Evolutionary conservation across 306 rosid genomes (phyloP), one percentile per base, ranked within the genome.

Genomic region (Corylus americana): DNA sequence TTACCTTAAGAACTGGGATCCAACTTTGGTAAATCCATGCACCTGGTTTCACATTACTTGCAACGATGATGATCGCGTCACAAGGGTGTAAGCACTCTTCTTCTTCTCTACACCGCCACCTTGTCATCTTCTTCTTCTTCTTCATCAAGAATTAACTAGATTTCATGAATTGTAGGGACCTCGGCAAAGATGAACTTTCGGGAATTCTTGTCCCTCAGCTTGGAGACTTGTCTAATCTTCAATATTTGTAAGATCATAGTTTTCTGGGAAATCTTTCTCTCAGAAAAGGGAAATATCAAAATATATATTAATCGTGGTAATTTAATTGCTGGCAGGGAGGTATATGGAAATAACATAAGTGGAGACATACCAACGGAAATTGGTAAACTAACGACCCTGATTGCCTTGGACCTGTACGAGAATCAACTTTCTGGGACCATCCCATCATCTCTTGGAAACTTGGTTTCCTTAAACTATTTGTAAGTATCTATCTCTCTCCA

Each of bases 1-100:
- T 70, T 76, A 74, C 54, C 82, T 82, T n/a, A 54, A 61, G 69
- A 85, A 84, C 58, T 86, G 89, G 89, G 77, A 83, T 45, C 78
- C 74, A 8, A 80, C 64, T 4, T 58, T 63, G 8, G 51, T 17
- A 9, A 80, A 74, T 64, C 89, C 87, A 29, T 79, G 89, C 82
- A 35, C 72, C 53, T 85, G 80, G 86, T 51, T 48, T 5, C 89
- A 82, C 45, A 31, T 86, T 49, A 73, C 80, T 7, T 86, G 86
- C 73, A 53, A 79, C 51, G 0, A 0, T 16, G 1, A 76, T 3
- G 75, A 73, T 71, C 68, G 42, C 5, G 72, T 79, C 37, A 68
- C 48, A 13, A 73, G 89, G 73, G 25, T 79, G 86, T 82, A 85
- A 73, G 78, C 27, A n/a, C 51, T 47, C 72, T 35, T 16, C 11